Evolutionary conservation across 129 eudicot species (phyloP).

Genomic region (Pittosporum tobira): DNA sequence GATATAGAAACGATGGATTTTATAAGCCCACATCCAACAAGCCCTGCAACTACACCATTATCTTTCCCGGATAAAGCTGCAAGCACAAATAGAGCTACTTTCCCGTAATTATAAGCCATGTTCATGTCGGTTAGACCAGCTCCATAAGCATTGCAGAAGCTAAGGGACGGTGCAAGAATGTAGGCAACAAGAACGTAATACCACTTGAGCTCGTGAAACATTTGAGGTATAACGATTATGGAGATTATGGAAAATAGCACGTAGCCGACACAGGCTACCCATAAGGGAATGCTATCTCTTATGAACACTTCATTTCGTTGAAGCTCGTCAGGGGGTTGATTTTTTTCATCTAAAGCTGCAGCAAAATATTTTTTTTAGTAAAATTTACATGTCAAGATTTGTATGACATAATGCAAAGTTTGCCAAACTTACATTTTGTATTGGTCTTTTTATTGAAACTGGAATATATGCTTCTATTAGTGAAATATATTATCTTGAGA

Average conservation of each 20-base stretch:
- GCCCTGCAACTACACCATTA: conserved; percentile 27
- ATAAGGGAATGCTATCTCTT: conserved; percentile 22
- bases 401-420: neutral
- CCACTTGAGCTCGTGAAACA: conserved; percentile 29
- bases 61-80: conserved; percentile 22
- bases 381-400: no score
- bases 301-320: conserved; percentile 22
- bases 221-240: conserved; percentile 18
- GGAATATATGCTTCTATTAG: conserved; percentile 9
- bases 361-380: no score
- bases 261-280: conserved; percentile 23
- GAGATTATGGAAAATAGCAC: conserved; percentile 17
- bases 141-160: conserved; percentile 33
- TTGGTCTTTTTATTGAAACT: conserved; percentile 8
- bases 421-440: conserved; percentile 4
- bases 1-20: conserved; percentile 22
- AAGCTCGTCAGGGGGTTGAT: conserved; percentile 14
- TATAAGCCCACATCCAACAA: conserved; percentile 25
- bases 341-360: conserved; percentile 10
- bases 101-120: conserved; percentile 35
- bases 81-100: conserved; percentile 23
- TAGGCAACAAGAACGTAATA: conserved; percentile 24
- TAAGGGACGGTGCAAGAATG: conserved; percentile 21
- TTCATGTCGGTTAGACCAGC: conserved; percentile 31
- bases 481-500: conserved; percentile 18